These are phyloP conservation scores for Xerocomellus dryophilus DNA, from an alignment of 768 basidiomycete species.

Conservation along the genomic window DNA sequence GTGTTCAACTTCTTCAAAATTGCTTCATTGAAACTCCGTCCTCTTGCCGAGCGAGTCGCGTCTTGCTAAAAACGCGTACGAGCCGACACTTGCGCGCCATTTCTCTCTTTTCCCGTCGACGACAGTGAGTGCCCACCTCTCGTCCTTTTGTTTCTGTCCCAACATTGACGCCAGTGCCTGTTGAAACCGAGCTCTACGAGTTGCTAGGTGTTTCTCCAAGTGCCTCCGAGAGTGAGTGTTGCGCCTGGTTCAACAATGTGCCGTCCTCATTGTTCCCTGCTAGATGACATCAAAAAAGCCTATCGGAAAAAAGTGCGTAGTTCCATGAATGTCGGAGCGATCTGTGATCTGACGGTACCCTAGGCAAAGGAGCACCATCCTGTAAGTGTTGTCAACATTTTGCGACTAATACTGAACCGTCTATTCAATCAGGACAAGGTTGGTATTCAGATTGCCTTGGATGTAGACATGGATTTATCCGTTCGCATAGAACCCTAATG, in stretches of 20 bases:
- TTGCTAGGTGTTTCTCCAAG: constrained; percentile 68
- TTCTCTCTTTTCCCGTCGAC: constrained; percentile 8
- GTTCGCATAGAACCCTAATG: constrained; percentile 71
- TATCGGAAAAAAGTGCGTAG: constrained; percentile 82
- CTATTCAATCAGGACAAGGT: constrained; percentile 61
- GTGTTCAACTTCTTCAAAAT: not conserved
- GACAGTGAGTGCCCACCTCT: constrained; percentile 27
- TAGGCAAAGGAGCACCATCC: constrained; percentile 89
- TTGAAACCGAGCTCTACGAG: constrained; percentile 84
- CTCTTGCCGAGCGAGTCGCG: constrained; percentile 29
- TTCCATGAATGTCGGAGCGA: not conserved
- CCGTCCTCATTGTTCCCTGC: constrained; percentile 10
- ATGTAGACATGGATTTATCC: not conserved
- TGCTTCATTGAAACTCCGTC: constrained; percentile 36
- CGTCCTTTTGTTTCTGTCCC: not conserved
- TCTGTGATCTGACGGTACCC: constrained; percentile 15
- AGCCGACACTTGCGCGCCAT: not conserved
- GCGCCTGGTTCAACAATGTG: not conserved
- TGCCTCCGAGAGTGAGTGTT: constrained; percentile 65
- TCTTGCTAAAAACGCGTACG: constrained; percentile 28
- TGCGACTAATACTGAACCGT: not conserved
- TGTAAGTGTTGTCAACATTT: constrained; percentile 41
- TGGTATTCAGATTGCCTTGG: constrained; percentile 9
- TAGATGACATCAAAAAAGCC: constrained; percentile 89
- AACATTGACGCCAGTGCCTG: constrained; percentile 48